Evolutionary conservation across 495 filamentous ascomycete species (phyloP), one percentile per base, ranked within the genome.

Genomic region (Neurospora pannonica): DNA sequence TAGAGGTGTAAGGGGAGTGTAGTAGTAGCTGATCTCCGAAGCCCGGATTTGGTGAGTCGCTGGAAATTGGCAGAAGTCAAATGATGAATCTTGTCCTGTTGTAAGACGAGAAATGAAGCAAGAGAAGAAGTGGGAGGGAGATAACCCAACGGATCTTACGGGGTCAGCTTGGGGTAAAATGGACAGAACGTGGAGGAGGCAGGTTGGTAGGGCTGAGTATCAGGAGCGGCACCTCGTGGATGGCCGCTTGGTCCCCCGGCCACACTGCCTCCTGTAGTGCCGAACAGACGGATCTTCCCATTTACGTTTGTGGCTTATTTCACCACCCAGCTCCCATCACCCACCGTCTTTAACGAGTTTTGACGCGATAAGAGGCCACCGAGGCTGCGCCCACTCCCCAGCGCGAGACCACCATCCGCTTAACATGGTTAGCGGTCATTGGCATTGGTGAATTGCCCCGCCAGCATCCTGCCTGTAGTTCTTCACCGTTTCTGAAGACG

Each of bases 111-210:
- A 70, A 5, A 19, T 39, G 48, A 73, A 71, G 34, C 62, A 71
- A 74, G 40, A 21, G 21, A 39, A n/a, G 24, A 38, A 31, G 15
- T 69, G 15, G 36, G 17, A 38, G 21, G 19, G 40, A 39, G 69
- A 71, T n/a, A 46, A 31, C 21, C 19, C 71, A 28, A 34, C 9
- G n/a, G 38, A 67, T 70, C 71, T 74, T 75, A 71, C 62, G 67
- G 74, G 42, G 70, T 28, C 34, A 71, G 40, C 13, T 69, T 38
- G 70, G 21, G 34, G 71, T 67, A 34, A n/a, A 71, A 42, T 69
- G 40, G 74, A 31, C 19, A 28, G 70, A 34, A 28, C 24, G 19
- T 69, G 39, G 74, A 39, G 43, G 54, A 15, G 11, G 54, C 1
- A 31, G 24, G 54, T 62, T 67, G 54, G 54, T 15, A 67, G 54